Evolutionary conservation across 495 filamentous ascomycete genomes (phyloP).

Genomic region (Bacidia rubella): DNA sequence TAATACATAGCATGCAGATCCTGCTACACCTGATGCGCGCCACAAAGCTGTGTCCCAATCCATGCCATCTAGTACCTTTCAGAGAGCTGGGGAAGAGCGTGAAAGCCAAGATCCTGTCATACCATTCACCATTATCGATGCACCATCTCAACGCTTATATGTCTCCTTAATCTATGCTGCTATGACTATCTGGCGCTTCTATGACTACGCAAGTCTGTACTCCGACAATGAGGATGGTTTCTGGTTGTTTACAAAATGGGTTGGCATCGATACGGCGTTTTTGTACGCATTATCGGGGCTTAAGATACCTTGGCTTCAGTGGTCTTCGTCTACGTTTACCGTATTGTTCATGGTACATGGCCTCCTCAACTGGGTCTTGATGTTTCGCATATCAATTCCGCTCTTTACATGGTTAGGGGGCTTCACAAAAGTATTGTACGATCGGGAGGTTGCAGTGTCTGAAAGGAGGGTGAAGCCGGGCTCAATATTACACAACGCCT

Average conservation of each 20-base stretch:
- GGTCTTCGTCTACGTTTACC: conserved; percentile 57
- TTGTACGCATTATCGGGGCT: conserved; percentile 72
- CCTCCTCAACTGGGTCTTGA: conserved; percentile 63
- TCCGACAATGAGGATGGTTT: conserved; percentile 69
- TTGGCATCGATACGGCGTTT: conserved; percentile 65
- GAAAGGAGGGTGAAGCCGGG: conserved; percentile 78
- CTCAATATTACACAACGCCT: conserved; percentile 75
- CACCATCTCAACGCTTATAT: conserved; percentile 77
- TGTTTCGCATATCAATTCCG: conserved; percentile 77
- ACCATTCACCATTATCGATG: conserved; percentile 62
- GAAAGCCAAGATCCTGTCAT: conserved; percentile 57
- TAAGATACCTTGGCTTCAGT: conserved; percentile 91
- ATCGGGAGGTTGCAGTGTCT: conserved; percentile 78
- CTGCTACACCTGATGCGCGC: too few relatives aligned
- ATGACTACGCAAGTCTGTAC: conserved; percentile 62
- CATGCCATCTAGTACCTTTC: too few relatives aligned
- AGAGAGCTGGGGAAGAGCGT: too few relatives aligned
- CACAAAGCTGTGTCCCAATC: too few relatives aligned
- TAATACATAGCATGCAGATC: conserved; percentile 12
- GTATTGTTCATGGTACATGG: conserved; percentile 53
- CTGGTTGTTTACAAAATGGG: conserved; percentile 87
- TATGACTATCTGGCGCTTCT: conserved; percentile 66
- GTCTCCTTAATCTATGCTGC: conserved; percentile 59
- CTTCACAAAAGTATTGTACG: conserved; percentile 63
- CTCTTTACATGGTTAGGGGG: conserved; percentile 53